Conservation (phyloP, 2,329 filamentous ascomycete genomes). For the Alternaria alternata region DNA sequence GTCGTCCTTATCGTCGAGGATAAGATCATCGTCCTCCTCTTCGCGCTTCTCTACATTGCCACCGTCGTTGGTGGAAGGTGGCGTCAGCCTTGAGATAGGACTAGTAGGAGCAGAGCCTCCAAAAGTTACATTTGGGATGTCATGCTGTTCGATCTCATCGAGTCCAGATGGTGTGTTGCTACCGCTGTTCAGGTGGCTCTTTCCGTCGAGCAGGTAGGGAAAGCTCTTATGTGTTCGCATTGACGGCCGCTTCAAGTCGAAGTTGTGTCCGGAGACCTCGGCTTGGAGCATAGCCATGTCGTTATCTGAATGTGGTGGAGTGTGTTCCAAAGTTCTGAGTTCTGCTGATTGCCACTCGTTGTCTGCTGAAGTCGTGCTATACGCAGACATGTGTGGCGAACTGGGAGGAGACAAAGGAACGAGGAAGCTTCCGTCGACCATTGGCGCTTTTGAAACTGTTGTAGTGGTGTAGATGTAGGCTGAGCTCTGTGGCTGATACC, state of each 20-base stretch:
- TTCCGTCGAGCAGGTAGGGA: slow-evolving; percentile 52
- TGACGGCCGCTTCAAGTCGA: slow-evolving; percentile 49
- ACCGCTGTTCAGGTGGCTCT: slow-evolving; percentile 38
- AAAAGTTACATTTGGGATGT: slow-evolving; percentile 48
- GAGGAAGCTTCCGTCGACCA: slow-evolving; percentile 56
- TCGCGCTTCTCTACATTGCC: slow-evolving; percentile 50
- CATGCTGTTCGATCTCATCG: slow-evolving; percentile 47
- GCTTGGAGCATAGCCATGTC: slow-evolving; percentile 52
- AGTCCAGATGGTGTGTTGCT: slow-evolving; percentile 42
- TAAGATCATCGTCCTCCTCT: slow-evolving; percentile 48
- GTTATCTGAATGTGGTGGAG: slow-evolving; percentile 45
- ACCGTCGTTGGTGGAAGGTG: slow-evolving; percentile 52
- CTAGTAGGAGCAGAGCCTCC: slow-evolving; percentile 57
- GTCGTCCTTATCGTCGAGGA: slow-evolving; percentile 53
- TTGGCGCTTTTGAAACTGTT: slow-evolving; percentile 45
- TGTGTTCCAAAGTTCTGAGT: slow-evolving; percentile 45
- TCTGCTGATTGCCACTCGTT: slow-evolving; percentile 55
- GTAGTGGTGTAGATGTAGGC: slow-evolving; percentile 24
- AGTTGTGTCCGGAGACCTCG: slow-evolving; percentile 46
- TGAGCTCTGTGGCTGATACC: slow-evolving; percentile 33
- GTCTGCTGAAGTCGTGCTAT: slow-evolving; percentile 53
- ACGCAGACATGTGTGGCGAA: slow-evolving; percentile 61
- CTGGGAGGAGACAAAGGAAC: slow-evolving; percentile 59
- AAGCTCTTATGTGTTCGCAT: slow-evolving; percentile 56
- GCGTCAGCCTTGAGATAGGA: slow-evolving; percentile 56